Percentiles rank a stretch among this genome's conserved stretches.
These are phyloP conservation scores for Flaveria floridana DNA, from an alignment of 140 eudicot species.

Conservation along the genomic window DNA sequence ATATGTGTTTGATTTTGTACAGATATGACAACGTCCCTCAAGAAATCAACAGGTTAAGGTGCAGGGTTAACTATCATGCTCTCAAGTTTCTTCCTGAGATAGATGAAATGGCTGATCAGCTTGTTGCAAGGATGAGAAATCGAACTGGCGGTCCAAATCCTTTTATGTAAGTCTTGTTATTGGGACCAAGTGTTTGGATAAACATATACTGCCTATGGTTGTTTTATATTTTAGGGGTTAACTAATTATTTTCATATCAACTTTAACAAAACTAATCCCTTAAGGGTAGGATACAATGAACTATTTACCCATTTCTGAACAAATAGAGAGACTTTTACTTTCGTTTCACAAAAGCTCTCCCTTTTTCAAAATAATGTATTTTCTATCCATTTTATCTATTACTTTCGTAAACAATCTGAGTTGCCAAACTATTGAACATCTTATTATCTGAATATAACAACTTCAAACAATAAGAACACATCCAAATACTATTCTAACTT, in stretches of 20 bases:
- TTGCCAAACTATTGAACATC: neutral
- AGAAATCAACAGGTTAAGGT: conserved; percentile 86
- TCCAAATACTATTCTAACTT: neutral
- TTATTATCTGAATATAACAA: neutral
- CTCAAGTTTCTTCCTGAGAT: conserved; percentile 91
- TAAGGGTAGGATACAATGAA: neutral
- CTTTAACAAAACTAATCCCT: neutral
- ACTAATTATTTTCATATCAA: neutral
- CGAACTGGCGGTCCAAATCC: conserved; percentile 83
- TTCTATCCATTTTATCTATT: neutral
- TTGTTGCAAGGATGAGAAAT: conserved; percentile 91
- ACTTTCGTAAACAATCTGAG: neutral
- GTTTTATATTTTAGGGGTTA: neutral
- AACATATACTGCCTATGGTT: neutral
- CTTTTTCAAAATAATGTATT: neutral
- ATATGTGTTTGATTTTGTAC: conserved; percentile 25
- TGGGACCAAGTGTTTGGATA: neutral
- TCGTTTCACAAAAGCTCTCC: neutral
- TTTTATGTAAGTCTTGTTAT: conserved; percentile 56
- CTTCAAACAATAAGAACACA: neutral
- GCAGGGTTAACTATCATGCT: conserved; percentile 97
- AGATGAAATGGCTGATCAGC: conserved; percentile 82
- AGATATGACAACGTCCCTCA: conserved; percentile 95
- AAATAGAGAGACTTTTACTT: neutral
- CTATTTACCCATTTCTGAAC: neutral